Base-by-base conservation (phyloP, 176 grass and related monocot genomes). In the Eragrostis nindensis region DNA sequence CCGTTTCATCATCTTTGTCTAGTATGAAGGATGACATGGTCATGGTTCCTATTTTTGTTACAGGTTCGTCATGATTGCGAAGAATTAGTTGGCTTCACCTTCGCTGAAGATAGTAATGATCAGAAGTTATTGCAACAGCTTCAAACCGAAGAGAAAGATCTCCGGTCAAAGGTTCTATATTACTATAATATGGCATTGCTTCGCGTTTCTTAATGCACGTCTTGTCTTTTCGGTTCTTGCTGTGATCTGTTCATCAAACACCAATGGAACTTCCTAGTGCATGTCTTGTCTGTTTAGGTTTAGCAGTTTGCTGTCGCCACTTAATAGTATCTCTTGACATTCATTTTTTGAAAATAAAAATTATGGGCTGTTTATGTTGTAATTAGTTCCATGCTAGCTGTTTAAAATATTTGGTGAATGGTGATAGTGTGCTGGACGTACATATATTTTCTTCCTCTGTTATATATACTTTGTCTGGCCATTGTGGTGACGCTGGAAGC, bases 61-160 rank as follows among this genome's bases (percentile, higher is more conserved):
- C 85, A 94, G 95, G 90, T 98, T 56, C 83, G 83, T 66, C 87
- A 54, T 82, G 90, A 93, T 61, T 98, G 95, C 75, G 86, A 94
- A 53, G 92, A 80, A 78, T 82, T 92, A 39, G 77, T 48, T 66
- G 95, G 90, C 75, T 90, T 65, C 48, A 82, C 42, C 66, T 87
- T 56, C 54, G 44, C 68, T 77, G 84, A 84, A 76, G 73, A 85
- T 85, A 50, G 39, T 68, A 65, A 86, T 27, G 77, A 75, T 73
- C 71, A 86, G 68, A 89, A 85, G 40, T 76, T 86, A 81, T 77
- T 91, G 71, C 87, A 91, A 80, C 78, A 87, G 12, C 85, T 98
- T 41, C 65, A 88, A 79, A 69, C 38, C 38, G 69, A 90, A 87
- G 90, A 89, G 86, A 98, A 79, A 49, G 73, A 63, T 24, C 66